phyloP scores from a whole-genome alignment of 2,329 filamentous ascomycete genomes.

The Penicillium sp. region DNA sequence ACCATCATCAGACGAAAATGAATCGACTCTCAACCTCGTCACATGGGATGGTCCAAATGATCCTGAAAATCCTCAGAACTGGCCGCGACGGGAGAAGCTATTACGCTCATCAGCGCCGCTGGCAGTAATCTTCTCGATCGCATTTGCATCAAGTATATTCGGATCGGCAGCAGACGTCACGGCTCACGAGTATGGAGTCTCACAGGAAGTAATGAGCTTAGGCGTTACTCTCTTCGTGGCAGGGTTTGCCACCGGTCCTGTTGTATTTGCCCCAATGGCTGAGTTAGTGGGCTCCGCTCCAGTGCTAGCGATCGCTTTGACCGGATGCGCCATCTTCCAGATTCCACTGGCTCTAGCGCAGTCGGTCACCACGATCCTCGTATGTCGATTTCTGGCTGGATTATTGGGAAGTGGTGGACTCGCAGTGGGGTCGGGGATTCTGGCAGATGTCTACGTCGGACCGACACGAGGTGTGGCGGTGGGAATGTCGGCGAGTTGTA shows the following conservation, averaged over 20 bases:
- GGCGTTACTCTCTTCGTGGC: conserved; percentile 50
- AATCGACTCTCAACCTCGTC: conserved; percentile 9
- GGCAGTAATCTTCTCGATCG: conserved; percentile 44
- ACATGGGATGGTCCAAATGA: conserved; percentile 30
- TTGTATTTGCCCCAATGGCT: conserved; percentile 42
- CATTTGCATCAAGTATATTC: conserved; percentile 47
- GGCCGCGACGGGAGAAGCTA: conserved; percentile 28
- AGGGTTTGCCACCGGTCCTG: conserved; percentile 24
- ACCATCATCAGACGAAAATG: not conserved
- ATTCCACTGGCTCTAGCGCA: conserved; percentile 53
- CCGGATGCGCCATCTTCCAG: conserved; percentile 51
- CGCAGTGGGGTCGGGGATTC: conserved; percentile 48
- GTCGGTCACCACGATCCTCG: conserved; percentile 52
- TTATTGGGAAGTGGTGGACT: conserved; percentile 50
- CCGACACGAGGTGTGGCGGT: conserved; percentile 45
- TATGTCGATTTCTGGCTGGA: conserved; percentile 54
- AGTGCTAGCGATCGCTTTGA: conserved; percentile 48
- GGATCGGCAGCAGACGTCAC: conserved; percentile 41
- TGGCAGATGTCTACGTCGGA: conserved; percentile 49
- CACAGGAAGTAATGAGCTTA: conserved; percentile 48
- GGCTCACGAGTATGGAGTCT: conserved; percentile 43
- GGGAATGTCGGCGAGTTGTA: conserved; percentile 41
- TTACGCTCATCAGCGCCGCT: conserved; percentile 11
- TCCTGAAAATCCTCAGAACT: conserved; percentile 36
- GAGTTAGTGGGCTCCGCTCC: conserved; percentile 49